Evolutionary conservation across 2,329 filamentous ascomycete species (phyloP), one percentile per base, ranked within the genome.

Genomic region (Chaetomium strumarium): DNA sequence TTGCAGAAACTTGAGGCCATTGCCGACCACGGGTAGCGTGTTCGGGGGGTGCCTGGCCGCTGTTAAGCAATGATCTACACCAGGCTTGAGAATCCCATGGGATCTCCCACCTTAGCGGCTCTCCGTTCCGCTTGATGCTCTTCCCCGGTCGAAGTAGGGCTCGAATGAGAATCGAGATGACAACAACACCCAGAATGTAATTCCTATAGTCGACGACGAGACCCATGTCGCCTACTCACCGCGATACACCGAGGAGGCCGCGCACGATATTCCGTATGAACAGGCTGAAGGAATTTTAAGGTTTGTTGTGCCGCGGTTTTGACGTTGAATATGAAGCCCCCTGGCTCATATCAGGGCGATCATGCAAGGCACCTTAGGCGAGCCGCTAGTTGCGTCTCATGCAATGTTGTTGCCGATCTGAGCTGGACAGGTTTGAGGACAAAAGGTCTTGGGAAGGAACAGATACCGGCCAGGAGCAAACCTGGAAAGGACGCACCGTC

Each of bases 1-100:
- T 60, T 77, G 79, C 1, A 85, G 69, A 60, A 85, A 85, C 8
- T 78, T 65, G 42, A 85, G 72, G 6, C 81, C 82, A 59, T 85
- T 84, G 24, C 81, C 82, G 5, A 76, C 69, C 2, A 85, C 53
- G 0, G 81, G 82, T 1, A 79, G 64, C 2, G 77, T 77, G 51
- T 76, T 69, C 2, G 75, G 75, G 0, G 77, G 72, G 46, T 70
- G 73, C 50, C 75, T 77, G n/a, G 16, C 8, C 13, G 6, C 1
- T 14, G 43, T 59, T 41, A 59, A 59, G 49, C 14, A 11, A 7
- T 6, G n/a, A 10, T 30, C 11, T 13, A 12, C 7, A 7, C 11
- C 16, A 8, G 2, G 11, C 16, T 9, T 36, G 46, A 30, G 1
- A 14, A 14, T 7, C 10, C 9, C 12, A 1, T 17, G 13, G 12